These are phyloP conservation scores for Globisporangium spiculum DNA, from an alignment of 352 stramenopile genomes.

Conservation along the genomic window DNA sequence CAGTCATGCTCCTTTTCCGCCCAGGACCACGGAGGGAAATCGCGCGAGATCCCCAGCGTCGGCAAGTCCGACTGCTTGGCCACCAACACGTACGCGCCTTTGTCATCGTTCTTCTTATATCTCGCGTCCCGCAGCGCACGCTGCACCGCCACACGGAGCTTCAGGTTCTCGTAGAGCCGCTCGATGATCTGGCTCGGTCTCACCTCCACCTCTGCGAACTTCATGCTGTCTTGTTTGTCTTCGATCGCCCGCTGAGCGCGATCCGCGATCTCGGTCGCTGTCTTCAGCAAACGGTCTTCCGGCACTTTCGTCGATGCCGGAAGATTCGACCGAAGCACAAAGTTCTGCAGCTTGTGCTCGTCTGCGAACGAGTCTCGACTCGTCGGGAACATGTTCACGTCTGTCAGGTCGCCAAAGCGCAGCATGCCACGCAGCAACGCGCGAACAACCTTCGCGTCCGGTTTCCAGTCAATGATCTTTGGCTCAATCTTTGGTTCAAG, in stretches of 20 bases:
- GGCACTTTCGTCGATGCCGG: constrained; percentile 48
- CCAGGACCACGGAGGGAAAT: constrained; percentile 70
- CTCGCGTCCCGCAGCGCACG: constrained; percentile 51
- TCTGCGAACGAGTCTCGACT: constrained; percentile 62
- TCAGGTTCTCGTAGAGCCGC: constrained; percentile 84
- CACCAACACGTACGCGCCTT: constrained; percentile 73
- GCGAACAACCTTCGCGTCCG: constrained; percentile 68
- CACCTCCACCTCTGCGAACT: constrained; percentile 75
- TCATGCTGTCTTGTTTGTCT: constrained; percentile 69
- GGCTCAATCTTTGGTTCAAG: constrained; percentile 50
- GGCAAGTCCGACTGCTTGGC: constrained; percentile 65
- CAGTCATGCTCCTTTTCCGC: constrained; percentile 84
- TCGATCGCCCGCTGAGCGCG: constrained; percentile 50
- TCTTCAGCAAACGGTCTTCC: constrained; percentile 47
- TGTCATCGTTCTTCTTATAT: constrained; percentile 37
- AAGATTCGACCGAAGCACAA: constrained; percentile 67
- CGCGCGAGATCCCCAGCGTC: constrained; percentile 56
- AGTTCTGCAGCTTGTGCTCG: constrained; percentile 75
- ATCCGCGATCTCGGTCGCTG: constrained; percentile 66
- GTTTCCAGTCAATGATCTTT: constrained; percentile 34
- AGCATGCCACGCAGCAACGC: constrained; percentile 66
- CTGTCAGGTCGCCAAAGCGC: constrained; percentile 76
- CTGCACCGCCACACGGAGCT: constrained; percentile 80
- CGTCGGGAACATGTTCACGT: constrained; percentile 50
- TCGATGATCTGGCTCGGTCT: constrained; percentile 74